Base-by-base conservation (phyloP, 768 basidiomycete genomes). In the Strobilomyces echinocephalus region DNA sequence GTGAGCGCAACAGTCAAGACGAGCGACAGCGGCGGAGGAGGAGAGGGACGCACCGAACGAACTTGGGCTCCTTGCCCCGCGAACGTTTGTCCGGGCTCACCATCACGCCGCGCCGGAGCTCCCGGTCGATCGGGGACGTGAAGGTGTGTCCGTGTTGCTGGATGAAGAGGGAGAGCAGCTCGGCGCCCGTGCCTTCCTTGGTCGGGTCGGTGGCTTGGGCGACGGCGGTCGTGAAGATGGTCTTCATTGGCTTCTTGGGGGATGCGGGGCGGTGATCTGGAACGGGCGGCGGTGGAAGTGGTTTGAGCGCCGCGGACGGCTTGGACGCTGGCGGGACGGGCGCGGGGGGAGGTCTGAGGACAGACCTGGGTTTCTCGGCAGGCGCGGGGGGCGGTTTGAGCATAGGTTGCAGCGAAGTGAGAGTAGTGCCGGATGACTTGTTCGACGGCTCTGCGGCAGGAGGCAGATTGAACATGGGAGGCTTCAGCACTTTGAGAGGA, bases 81-180 rank as follows among this genome's bases (percentile, higher is more conserved):
- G 69, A 69, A 20, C 68, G 68, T 67, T 84, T 85, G 58, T 80
- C 75, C 0, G 84, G 84, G 65, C 83, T 86, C 49, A 82, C 60
- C 54, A 75, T 74, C 36, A 86, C 59, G 1, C 82, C 84, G n/a
- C 81, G 75, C 11, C 70, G 69, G 2, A 72, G 62, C 57, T 78
- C 73, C 2, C 62, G 63, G 43, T 74, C 72, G 15, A 68, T 64
- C 26, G 64, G 58, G 8, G 72, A 71, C 3, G 62, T 73, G 65
- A 58, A 76, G 49, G 45, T 72, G 53, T 63, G 63, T 0, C 68
- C 69, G 36, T 79, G 71, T 56, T 82, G 77, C 46, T 76, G 77
- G 15, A 85, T 64, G 42, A 82, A 73, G 15, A 84, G 71, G 5
- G 79, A 77, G 10, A 82, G 71, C 3, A 85, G 60, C 59, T 83